Conservation (phyloP, 2,329 filamentous ascomycete genomes). For the Aspergillus awamori region DNA sequence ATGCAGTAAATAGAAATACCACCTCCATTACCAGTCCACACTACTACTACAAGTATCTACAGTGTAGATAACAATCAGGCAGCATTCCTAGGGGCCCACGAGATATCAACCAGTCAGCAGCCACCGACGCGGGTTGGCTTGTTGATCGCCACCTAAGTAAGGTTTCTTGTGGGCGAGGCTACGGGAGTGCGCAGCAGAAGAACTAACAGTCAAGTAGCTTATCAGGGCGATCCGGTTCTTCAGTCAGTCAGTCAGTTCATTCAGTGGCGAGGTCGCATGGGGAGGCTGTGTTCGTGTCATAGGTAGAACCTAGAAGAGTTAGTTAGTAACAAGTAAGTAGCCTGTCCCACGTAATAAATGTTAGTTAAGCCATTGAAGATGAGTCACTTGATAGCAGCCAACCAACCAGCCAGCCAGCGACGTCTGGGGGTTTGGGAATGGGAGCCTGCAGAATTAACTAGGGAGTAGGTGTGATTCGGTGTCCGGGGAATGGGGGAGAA, state of each 20-base stretch:
- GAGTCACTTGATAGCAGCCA: neutral
- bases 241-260: neutral
- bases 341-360: too few relatives aligned
- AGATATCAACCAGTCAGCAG: neutral
- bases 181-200: neutral
- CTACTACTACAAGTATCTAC: too few relatives aligned
- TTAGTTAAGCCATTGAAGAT: neutral
- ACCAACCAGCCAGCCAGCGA: too few relatives aligned
- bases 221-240: conserved; percentile 6
- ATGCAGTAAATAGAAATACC: neutral
- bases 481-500: neutral
- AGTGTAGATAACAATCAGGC: neutral
- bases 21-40: too few relatives aligned
- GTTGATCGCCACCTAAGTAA: neutral
- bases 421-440: neutral
- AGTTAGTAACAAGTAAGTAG: too few relatives aligned
- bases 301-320: too few relatives aligned
- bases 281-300: neutral
- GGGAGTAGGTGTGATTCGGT: neutral
- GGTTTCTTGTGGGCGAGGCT: neutral
- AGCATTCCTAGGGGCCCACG: neutral
- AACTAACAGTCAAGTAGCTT: neutral
- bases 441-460: neutral
- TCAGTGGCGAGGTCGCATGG: conserved; percentile 2
- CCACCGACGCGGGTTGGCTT: neutral